Evolutionary conservation across 306 rosid species (phyloP), one percentile per base, ranked within the genome.

Genomic region (Trifolium dubium): DNA sequence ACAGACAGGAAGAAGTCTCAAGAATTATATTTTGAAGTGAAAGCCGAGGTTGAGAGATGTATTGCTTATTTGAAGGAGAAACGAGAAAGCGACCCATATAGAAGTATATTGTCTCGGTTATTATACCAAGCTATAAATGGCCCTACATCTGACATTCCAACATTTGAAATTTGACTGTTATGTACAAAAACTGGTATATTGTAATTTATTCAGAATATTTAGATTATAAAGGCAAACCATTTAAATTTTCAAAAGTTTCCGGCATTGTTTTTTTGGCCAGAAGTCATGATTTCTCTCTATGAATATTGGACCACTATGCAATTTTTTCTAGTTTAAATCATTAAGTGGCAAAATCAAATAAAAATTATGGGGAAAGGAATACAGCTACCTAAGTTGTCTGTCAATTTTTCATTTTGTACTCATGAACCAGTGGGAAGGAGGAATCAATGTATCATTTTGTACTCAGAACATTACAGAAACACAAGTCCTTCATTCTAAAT

Each of bases 1-100:
- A 78, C 67, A 58, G 95, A 94, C 77, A 78, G 72, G 75, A 75
- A 83, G 53, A 91, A 85, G 51, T 77, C 86, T 28, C 80, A 84
- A 14, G 85, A 94, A 74, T 35, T 91, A 35, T 94, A 94, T 82
- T 73, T 88, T 62, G 72, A 86, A 79, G 89, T 91, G 62, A 88
- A 94, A 75, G 72, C 84, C 0, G 95, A 94, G 80, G 96, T 94
- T n/a, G 87, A 87, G 75, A 87, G 68, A 13, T 87, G 87, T 74
- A 77, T 94, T 46, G 82, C 83, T 64, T 94, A 88, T 84, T 73
- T 94, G 73, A 85, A 80, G 83, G 86, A 79, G 68, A 94, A 88
- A 75, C 71, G 92, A 74, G 92, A 94, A 40, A 77, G 64, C 0
- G 92, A 94, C 74, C 96, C 97, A 17, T 91, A 94, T 65, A 77